These are phyloP conservation scores for Carex scoparia DNA, from an alignment of 176 grass and related monocot species.

Conservation along the genomic window DNA sequence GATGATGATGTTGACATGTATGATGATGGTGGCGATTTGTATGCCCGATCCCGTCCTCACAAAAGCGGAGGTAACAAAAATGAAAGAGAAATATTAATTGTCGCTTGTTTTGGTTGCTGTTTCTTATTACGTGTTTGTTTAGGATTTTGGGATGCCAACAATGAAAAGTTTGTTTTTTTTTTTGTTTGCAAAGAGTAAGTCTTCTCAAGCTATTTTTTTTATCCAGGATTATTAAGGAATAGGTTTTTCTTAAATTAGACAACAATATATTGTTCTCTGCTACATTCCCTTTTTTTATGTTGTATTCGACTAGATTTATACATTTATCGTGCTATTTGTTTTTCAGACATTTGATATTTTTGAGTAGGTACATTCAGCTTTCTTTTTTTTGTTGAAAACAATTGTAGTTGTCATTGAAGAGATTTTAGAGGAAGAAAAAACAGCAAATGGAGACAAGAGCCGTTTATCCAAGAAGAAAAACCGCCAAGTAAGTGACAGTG, in stretches of 20 bases:
- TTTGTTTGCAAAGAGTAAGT: background rate
- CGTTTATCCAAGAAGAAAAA: conserved; percentile 51
- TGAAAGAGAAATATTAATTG: background rate
- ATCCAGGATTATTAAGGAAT: background rate
- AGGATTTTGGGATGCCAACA: background rate
- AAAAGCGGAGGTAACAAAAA: conserved; percentile 61
- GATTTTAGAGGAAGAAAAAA: conserved; percentile 73
- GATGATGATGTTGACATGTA: conserved; percentile 48
- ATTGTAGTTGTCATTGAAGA: conserved; percentile 89
- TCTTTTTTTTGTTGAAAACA: conserved; percentile 9
- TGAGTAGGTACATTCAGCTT: background rate
- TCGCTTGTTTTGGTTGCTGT: background rate
- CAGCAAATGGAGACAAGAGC: conserved; percentile 24
- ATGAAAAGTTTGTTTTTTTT: background rate
- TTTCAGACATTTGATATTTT: background rate
- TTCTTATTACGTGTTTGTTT: background rate
- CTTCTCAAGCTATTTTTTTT: background rate
- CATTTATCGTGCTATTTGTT: background rate
- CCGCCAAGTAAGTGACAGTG: conserved; percentile 40
- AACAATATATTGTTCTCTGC: background rate
- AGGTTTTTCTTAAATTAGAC: background rate
- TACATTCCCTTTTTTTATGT: background rate
- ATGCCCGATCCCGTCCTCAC: conserved; percentile 25
- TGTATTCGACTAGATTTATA: background rate
- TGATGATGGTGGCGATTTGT: conserved; percentile 38